Evolutionary conservation across 768 basidiomycete genomes (phyloP).

Genomic region (Tulasnella sp.): DNA sequence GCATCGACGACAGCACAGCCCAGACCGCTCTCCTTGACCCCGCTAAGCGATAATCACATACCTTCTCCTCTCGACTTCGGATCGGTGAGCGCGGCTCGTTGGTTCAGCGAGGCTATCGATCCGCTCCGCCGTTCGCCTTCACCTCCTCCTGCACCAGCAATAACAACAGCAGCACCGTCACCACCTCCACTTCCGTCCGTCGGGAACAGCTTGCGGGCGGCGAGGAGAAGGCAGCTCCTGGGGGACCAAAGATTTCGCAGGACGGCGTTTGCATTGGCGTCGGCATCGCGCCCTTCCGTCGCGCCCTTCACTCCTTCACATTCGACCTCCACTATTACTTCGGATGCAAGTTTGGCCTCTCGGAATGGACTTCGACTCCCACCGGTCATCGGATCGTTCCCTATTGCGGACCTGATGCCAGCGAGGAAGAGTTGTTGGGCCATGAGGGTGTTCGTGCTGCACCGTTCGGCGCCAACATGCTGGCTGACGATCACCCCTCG

Average conservation of each 20-base stretch:
- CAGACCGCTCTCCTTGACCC: neutral
- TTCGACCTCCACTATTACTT: neutral
- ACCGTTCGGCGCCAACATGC: slow-evolving; percentile 3
- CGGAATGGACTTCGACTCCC: neutral
- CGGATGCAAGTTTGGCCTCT: slow-evolving; percentile 38
- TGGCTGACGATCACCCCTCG: neutral
- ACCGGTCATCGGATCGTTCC: neutral
- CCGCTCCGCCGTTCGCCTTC: slow-evolving; percentile 2
- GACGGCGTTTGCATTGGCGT: no score
- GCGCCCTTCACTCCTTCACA: slow-evolving; percentile 32
- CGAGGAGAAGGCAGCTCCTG: neutral
- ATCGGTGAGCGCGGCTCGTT: neutral
- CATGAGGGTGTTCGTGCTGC: slow-evolving; percentile 84
- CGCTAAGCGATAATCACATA: neutral
- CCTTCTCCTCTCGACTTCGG: neutral
- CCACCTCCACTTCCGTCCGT: no score
- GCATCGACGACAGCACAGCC: neutral
- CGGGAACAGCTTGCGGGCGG: no score
- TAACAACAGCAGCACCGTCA: no score
- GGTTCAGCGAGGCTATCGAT: slow-evolving; percentile 13
- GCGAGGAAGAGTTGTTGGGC: slow-evolving; percentile 22
- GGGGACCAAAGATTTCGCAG: slow-evolving; percentile 72
- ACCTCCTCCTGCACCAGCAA: no score
- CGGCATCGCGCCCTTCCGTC: slow-evolving; percentile 34
- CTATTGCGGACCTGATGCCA: neutral